Base-by-base conservation (phyloP, 192 early-diverging fungal species). In the Podila minutissima region DNA sequence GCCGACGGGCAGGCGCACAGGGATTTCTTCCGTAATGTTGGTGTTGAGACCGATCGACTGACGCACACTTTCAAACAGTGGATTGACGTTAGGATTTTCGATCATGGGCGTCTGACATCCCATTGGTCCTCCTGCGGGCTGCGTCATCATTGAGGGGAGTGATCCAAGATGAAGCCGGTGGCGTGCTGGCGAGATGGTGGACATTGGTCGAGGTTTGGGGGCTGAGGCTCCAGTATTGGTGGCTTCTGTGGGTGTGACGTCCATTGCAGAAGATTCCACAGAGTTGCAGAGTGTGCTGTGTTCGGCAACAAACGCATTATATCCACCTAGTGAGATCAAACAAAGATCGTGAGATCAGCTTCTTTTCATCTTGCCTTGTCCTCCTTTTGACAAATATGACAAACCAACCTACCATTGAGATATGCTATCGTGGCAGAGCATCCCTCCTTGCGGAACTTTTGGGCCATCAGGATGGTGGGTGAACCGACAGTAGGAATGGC, bases 401-500 rank as follows among this genome's bases (percentile, higher is more conserved):
- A 51, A 28, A 61, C 37, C 61, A 55, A 13, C 9, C 53, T 83
- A 88, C 89, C 89, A 69, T 74, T 62, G 57, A 88, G 71, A 69
- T 75, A 88, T 28, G 71, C 72, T 24, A 90, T 33, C 4, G 70
- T 75, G 12, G 86, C 87, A 28, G 72, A 84, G 37, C 67, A 88
- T 24, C 79, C 88, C 68, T 91, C 87, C 15, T 69, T 67, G 66
- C 85, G 86, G 28, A 94, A 87, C 75, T 94, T 94, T 59, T 87
- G 83, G 38, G 83, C 83, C 32, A 94, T 62, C 67, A 90, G 74
- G 41, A 84, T 75, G n/a, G 87, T 69, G 26, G 86, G 74, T 24
- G 88, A 76, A 41, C 85, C 84, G 32, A 89, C 89, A 17, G 86
- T 69, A 15, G 87, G 74, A 0, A 72, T 64, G 13, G 88, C 84